Evolutionary conservation across 2,329 filamentous ascomycete genomes (phyloP), one percentile per base, ranked within the genome.

Genomic region (Sporothrix mexicana): DNA sequence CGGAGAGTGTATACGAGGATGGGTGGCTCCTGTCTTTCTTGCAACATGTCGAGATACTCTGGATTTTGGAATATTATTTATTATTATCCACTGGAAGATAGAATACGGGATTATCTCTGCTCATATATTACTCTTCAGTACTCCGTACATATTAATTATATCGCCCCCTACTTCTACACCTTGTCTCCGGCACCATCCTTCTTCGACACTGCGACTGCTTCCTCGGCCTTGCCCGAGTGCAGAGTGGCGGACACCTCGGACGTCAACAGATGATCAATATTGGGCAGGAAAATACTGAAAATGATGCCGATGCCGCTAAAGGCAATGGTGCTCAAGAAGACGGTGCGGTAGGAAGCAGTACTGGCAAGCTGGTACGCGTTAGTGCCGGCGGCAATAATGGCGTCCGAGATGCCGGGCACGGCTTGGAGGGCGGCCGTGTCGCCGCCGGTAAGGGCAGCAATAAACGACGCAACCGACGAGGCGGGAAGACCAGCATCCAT

Each of bases 401-500:
- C 73, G 1, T 76, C 73, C 23, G 78, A 81, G 25, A 80, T 72
- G 2, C 80, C 81, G 0, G 77, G 74, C 3, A 82, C 77, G 5
- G 61, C 71, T 4, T 76, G 76, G 61, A 81, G 79, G 2, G 78
- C 55, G 23, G 55, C 17, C 2, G 55, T 30, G 9, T 57, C 73
- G 1, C 78, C 77, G 0, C 78, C 72, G 3, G 78, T 75, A 51
- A 83, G 78, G 0, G 77, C 77, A 0, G 77, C 77, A 5, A 84
- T 77, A 68, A 84, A 82, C 3, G 76, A 77, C 7, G 78, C 75
- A 2, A 81, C 79, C 30, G 79, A 81, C 1, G 78, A 74, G 4
- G 78, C 68, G 1, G 82, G 82, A 12, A 84, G 77, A 9, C 82
- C 82, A 10, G 82, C 82, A 15, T 76, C 75, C n/a, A 80, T 74